Base-by-base conservation (phyloP, 352 stramenopile species). In the Plasmopara muralis region DNA sequence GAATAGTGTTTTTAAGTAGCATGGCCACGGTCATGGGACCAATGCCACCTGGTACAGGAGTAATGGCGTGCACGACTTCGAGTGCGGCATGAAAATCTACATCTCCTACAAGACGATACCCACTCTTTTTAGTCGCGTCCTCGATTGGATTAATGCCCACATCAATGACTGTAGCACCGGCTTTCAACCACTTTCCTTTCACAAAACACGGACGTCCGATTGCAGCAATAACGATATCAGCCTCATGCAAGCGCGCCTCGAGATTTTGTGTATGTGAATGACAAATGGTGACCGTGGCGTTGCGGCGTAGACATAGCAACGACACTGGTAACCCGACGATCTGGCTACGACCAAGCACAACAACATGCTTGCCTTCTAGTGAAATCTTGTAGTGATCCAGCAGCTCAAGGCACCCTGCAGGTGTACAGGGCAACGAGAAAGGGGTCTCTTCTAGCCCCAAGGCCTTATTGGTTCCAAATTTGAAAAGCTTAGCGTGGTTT, bases 111-210 rank as follows among this genome's bases (percentile, higher is more conserved):
- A 99, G 80, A 50, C 87, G 81, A 60, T 99, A 99, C 0, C 77
- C 78, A 13, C 63, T 66, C 30, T 80, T 83, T 63, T 86, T 88
- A 15, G 44, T 73, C 4, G 72, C 50, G 48, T 95, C 81, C 40
- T 98, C 85, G 5, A 99, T 81, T 16, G 83, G 83, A 68, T 99
- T 99, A 54, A 99, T 99, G 15, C 97, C 97, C 4, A 99, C 96
- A 75, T 99, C 97, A 53, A 99, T 95, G 0, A 99, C 97, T 5
- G 97, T 91, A 13, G 91, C 91, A 18, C 95, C 96, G 0, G 85
- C 75, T 69, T 99, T 99, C 51, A 99, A 72, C 97, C 97, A 99
- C 38, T 95, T 76, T 29, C 76, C 84, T 37, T 90, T 75, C 13
- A 99, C 92, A 55, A 99, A 89, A 28, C 92, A 60, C 0, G 97